phyloP scores from a whole-genome alignment of 768 basidiomycete genomes.

The Pisolithus sp. region DNA sequence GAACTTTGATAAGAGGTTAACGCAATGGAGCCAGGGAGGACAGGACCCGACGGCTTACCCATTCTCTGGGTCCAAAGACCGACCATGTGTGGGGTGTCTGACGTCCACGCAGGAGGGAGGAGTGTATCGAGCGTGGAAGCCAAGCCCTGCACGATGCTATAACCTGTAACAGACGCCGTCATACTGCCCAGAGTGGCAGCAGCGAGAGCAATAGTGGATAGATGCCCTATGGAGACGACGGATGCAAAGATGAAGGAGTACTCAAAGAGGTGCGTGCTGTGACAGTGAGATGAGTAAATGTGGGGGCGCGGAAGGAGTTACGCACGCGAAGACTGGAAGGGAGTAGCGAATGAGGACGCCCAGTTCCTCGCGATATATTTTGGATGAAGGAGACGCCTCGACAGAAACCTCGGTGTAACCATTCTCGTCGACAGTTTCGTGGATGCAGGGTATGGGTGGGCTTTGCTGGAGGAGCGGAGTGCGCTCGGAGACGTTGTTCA shows the following conservation, averaged over 20 bases:
- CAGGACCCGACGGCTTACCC: constrained; percentile 40
- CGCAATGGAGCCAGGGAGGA: constrained; percentile 3
- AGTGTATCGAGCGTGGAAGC: constrained; percentile 86
- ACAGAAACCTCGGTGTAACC: constrained; percentile 3
- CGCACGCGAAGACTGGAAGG: constrained; percentile 67
- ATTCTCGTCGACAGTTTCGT: constrained; percentile 38
- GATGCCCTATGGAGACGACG: constrained; percentile 83
- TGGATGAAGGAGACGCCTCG: constrained; percentile 16
- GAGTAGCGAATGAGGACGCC: constrained; percentile 56
- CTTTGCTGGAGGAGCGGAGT: constrained; percentile 48
- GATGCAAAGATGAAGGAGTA: constrained; percentile 81
- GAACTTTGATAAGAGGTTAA: constrained; percentile 32
- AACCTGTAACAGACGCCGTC: constrained; percentile 53
- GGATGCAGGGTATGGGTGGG: constrained; percentile 50
- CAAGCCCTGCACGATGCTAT: constrained; percentile 76
- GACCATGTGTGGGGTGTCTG: constrained; percentile 72
- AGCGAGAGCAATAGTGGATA: constrained; percentile 85
- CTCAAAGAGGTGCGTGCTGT: constrained; percentile 74
- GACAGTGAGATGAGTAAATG: constrained; percentile 1
- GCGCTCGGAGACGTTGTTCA: constrained; percentile 33
- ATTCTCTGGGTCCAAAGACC: constrained; percentile 90
- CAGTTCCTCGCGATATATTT: constrained; percentile 53
- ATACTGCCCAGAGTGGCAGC: constrained; percentile 71
- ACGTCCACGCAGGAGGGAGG: constrained; percentile 93
- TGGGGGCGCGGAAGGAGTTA: constrained; percentile 4